Evolutionary conservation across 306 rosid species (phyloP).

Genomic region (Quercus engelmannii): DNA sequence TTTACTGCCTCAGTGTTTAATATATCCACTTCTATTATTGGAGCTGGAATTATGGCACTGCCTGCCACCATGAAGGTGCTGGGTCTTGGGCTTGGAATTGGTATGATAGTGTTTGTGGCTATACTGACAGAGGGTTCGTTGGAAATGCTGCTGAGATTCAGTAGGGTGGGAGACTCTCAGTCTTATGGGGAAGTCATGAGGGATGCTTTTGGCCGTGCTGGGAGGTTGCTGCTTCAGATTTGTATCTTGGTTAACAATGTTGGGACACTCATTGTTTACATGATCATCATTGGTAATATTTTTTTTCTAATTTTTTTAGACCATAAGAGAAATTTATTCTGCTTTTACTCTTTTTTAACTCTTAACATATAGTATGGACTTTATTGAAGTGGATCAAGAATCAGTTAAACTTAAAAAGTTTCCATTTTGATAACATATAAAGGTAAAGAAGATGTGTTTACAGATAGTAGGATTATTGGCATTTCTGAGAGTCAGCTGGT

Average conservation of each 20-base stretch:
- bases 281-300: conserved; percentile 55
- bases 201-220: conserved; percentile 49
- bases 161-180: conserved; percentile 35
- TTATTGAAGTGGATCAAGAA: not conserved
- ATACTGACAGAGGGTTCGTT: conserved; percentile 44
- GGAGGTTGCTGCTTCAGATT: conserved; percentile 41
- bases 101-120: conserved; percentile 44
- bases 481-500: no score
- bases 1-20: conserved; percentile 53
- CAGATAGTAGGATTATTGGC: no score
- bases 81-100: conserved; percentile 46
- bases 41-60: conserved; percentile 77
- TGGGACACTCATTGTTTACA: conserved; percentile 65
- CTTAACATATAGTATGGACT: not conserved
- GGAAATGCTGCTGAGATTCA: conserved; percentile 56
- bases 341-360: not conserved
- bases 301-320: not conserved
- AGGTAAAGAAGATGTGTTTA: not conserved
- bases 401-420: not conserved
- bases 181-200: conserved; percentile 48
- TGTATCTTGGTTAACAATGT: conserved; percentile 53
- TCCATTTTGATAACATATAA: not conserved
- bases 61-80: conserved; percentile 74
- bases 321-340: not conserved
- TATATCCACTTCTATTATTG: conserved; percentile 63